Base-by-base conservation (phyloP, 148 eudicot species). In the Cornus kousa region DNA sequence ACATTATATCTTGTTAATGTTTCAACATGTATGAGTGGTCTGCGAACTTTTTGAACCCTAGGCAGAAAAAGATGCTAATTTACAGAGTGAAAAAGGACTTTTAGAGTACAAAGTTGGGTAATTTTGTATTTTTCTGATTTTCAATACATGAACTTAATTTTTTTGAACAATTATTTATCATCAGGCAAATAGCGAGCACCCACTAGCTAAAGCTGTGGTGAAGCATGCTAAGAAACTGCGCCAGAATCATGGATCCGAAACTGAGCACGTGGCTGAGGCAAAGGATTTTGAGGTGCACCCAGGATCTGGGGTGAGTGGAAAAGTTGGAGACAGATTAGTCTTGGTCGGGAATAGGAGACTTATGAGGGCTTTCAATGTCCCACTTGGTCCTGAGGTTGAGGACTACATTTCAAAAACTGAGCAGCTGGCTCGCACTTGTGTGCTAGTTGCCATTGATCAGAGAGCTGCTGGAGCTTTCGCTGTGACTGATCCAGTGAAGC, bases 131-230 rank as follows among this genome's bases (percentile, higher is more conserved):
- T 23, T 43, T 43, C 66, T 4, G 64, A 16, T 71, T 28, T 17
- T 7, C 19, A 14, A 39, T 39, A 14, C 66, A 14, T 48, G 9
- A 72, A 72, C 60, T 46, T 13, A 11, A 20, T 35, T 23, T 74
- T 14, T 70, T 43, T 0, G 10, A 43, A 23, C 67, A 13, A 50
- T 46, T 23, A 22, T 22, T 19, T n/a, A 16, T 83, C n/a, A 74
- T 69, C 87, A 96, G 99, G 90, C 88, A 82, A 96, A 93, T 75
- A 96, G 99, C 80, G 97, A 96, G 85, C 99, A 96, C 80, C 99
- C 99, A 2, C 77, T 96, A 40, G 99, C 98, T 59, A 93, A 91
- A 88, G 89, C 99, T 59, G 91, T 96, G 65, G 91, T 89, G 33
- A 90, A 86, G 79, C 92, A 96, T 87, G 93, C 97, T 35, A 92